Conservation (phyloP, 441 rosid species). For the Theobroma grandiflorum region DNA sequence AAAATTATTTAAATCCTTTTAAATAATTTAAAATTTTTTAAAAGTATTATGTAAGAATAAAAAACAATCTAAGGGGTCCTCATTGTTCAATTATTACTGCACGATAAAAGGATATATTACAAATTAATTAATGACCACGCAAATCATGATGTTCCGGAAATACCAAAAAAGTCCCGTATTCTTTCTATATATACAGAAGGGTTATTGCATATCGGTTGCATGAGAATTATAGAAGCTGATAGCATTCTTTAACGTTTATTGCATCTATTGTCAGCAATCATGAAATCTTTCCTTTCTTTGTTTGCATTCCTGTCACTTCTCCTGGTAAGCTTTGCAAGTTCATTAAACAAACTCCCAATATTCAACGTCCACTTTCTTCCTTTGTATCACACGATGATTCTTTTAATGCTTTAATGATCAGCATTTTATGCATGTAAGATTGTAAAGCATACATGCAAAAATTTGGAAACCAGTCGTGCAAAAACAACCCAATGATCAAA, state of each 20-base stretch:
- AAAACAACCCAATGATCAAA: too few species aligned
- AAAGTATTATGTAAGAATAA: too few species aligned
- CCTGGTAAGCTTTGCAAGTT: conserved; percentile 9
- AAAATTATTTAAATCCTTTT: too few species aligned
- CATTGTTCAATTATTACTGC: neutral
- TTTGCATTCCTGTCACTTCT: conserved; percentile 2
- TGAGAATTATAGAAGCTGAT: neutral
- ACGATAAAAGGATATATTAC: neutral
- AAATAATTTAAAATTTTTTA: too few species aligned
- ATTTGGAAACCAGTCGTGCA: too few species aligned
- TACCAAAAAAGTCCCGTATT: neutral
- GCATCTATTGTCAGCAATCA: neutral
- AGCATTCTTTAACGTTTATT: neutral
- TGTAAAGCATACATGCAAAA: too few species aligned
- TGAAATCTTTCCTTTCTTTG: conserved; percentile 19
- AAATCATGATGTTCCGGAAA: neutral
- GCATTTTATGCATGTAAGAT: too few species aligned
- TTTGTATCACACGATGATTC: neutral
- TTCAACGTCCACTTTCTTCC: neutral
- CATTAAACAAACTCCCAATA: too few species aligned
- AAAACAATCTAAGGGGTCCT: too few species aligned
- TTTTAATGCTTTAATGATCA: neutral
- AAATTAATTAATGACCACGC: neutral
- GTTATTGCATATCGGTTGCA: neutral
- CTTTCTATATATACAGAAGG: neutral